These are phyloP conservation scores for Oryza rufipogon DNA, from an alignment of 176 grass and related monocot genomes.

Conservation along the genomic window DNA sequence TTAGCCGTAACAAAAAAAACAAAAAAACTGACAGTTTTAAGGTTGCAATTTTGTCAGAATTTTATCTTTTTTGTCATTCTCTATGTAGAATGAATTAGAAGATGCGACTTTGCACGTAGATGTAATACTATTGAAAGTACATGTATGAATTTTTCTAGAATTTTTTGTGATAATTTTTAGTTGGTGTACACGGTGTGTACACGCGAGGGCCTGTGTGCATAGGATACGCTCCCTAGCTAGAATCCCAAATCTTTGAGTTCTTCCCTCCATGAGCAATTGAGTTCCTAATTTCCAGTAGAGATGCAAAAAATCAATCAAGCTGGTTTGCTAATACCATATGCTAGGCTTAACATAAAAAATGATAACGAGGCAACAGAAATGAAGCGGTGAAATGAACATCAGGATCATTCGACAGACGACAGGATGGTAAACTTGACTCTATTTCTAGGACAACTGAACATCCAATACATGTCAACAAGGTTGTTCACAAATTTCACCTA, in stretches of 20 bases:
- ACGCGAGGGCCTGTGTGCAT: no score
- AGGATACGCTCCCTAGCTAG: no score
- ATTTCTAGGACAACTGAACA: neutral
- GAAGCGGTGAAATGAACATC: neutral
- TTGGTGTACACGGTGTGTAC: no score
- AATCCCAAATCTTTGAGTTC: neutral
- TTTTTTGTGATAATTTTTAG: no score
- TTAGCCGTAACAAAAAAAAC: no score
- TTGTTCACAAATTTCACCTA: slow-evolving; percentile 20
- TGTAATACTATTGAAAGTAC: no score
- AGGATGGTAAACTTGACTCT: neutral
- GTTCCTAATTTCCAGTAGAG: neutral
- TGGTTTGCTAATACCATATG: neutral
- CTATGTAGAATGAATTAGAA: no score
- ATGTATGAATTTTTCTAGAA: no score
- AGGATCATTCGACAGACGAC: neutral
- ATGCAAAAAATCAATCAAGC: neutral
- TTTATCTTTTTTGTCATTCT: no score
- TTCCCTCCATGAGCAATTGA: neutral
- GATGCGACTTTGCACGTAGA: no score
- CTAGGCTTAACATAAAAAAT: slow-evolving; percentile 4
- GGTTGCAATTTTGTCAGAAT: no score
- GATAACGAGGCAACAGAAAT: neutral
- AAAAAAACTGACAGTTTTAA: no score
- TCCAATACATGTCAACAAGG: slow-evolving; percentile 16